Evolutionary conservation across 768 basidiomycete species (phyloP), one percentile per base, ranked within the genome.

Genomic region (Epithele typhae): DNA sequence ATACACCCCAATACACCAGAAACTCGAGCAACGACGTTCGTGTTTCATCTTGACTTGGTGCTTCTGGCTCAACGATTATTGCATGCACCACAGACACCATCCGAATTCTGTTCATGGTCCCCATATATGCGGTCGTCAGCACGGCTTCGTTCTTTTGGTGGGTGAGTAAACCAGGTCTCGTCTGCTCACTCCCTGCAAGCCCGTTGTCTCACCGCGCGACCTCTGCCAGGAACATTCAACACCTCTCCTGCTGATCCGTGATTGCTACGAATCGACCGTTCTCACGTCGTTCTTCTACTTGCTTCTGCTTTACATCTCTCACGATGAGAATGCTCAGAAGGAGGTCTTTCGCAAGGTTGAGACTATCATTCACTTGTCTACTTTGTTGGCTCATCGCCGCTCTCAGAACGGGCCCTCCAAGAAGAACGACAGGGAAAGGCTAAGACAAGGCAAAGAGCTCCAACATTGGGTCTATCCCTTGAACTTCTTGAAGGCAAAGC

Each of bases 231-330:
- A 83, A 49, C 76, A 86, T 45, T 75, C 86, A 1, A 82, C 85
- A 0, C 81, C 83, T 3, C 66, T 86, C 22, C 73, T 87, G 34
- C 74, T 89, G 37, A 62, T 86, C 42, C 76, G 86, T 37, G 87
- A 88, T 59, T 75, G 77, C 51, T 90, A 88, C 63, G 87, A 89
- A 68, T 78, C 85, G 10, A 78, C 82, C 32, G 81, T 88, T 11
- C 68, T 91, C 49, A 84, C 81, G 0, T 72, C 84, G 2, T 89
- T 89, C 71, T 88, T 91, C 65, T 87, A 86, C 58, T 74, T 91
- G 25, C 73, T 91, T 23, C 69, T 89, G 41, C 72, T 72, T 47
- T 89, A 87, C 66, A 64, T 89, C 11, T 84, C 83, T 0, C 79
- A 77, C 35, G 73, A 82, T 52, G 61, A 70, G 4, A 76, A 77